These are phyloP conservation scores for Miamiensis avidus DNA, from an alignment of 169 alveolate genomes.

Conservation along the genomic window DNA sequence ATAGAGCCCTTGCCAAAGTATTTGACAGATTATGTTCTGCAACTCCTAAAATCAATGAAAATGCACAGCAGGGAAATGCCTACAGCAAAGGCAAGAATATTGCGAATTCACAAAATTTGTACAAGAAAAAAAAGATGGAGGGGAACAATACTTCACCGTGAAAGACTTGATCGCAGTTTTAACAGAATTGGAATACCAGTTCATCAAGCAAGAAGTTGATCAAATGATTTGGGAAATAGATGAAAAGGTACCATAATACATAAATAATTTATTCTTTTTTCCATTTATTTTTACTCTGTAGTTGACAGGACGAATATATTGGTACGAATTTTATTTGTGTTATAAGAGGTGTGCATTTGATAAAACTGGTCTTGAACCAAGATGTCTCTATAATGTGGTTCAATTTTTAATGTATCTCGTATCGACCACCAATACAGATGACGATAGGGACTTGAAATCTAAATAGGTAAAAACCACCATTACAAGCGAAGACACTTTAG, in stretches of 20 bases:
- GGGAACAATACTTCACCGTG: conserved; percentile 39
- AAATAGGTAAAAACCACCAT: conserved; percentile 69
- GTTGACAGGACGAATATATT: conserved; percentile 81
- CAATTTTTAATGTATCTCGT: conserved; percentile 91
- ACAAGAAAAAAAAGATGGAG: conserved; percentile 22
- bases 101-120: no score
- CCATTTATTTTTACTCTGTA: no score
- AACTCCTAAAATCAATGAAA: background rate
- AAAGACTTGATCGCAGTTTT: conserved; percentile 48
- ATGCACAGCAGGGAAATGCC: background rate
- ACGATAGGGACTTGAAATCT: background rate
- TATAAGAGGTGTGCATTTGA: conserved; percentile 89
- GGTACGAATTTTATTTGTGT: conserved; percentile 89
- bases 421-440: conserved; percentile 41
- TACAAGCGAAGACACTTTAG: conserved; percentile 91
- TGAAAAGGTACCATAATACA: conserved; percentile 64
- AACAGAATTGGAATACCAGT: conserved; percentile 45
- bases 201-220: conserved; percentile 68
- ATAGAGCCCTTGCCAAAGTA: background rate
- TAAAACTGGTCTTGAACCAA: conserved; percentile 90
- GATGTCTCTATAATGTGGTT: conserved; percentile 86
- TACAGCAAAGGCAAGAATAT: background rate
- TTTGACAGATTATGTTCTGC: background rate
- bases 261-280: no score
- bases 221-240: conserved; percentile 92